Base-by-base conservation (phyloP, 2,329 filamentous ascomycete species). In the Gaeumannomyces tritici region DNA sequence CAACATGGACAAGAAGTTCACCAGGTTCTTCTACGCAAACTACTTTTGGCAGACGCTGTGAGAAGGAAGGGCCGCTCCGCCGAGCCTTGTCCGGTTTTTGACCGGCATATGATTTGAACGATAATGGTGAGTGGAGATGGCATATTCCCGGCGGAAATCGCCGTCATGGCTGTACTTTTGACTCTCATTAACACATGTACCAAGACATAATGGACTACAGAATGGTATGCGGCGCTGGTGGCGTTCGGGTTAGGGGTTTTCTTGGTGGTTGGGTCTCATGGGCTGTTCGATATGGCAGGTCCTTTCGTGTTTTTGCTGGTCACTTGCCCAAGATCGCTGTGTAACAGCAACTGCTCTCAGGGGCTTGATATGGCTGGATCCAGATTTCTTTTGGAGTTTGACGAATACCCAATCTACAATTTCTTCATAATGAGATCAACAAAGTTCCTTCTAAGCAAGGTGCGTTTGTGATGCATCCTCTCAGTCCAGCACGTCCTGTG, bases 31-130 rank as follows among this genome's bases (percentile, higher is more conserved):
- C 72, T 96, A 97, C 71, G 91, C 93, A 27, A 96, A 96, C 70
- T 96, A 96, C 73, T 96, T 98, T 72, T 99, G 95, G 95, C 83
- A 91, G 70, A 93, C 87, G 33, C 80, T 97, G 73, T 96, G 79
- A 74, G n/a, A n/a, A n/a, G n/a, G n/a, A n/a, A n/a, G 29, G 24
- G 35, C 18, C 55, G 11, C 42, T n/a, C n/a, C 55, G 9, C 42
- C 8, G 21, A 6, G 18, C n/a, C 42, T 51, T n/a, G 31, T 9
- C 31, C 4, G 31, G 31, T 8, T 11, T 18, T 21, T 4, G 21
- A 7, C 6, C 18, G 42, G 42, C 18, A 21, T n/a, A 51, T 51
- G 42, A 51, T 51, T 51, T 51, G 42, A n/a, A 51, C 21, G 42
- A 9, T n/a, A n/a, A 47, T 21, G 42, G 42, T 51, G 21, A n/a